phyloP scores from a whole-genome alignment of 805 yeast genomes.

The Clavispora carvajalis region DNA sequence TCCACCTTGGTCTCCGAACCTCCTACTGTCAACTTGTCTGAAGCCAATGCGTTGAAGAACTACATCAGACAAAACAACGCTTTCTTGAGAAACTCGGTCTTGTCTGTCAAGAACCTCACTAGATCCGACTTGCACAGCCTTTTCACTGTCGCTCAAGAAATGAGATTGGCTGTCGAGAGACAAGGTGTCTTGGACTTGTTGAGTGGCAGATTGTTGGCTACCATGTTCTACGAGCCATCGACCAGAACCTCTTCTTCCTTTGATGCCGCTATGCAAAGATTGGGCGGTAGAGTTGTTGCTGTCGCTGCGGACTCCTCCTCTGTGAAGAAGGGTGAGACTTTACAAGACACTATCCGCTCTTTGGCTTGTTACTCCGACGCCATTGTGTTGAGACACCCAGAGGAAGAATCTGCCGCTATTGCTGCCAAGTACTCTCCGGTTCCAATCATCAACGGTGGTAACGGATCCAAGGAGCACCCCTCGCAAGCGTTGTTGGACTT shows the following conservation, averaged over 20 bases:
- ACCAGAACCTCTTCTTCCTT: slow-evolving; percentile 96
- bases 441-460: slow-evolving; percentile 97
- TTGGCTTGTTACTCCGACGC: slow-evolving; percentile 96
- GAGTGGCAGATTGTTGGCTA: slow-evolving; percentile 86
- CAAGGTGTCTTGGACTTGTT: slow-evolving; percentile 89
- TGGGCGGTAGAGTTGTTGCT: slow-evolving; percentile 95
- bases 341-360: slow-evolving; percentile 94
- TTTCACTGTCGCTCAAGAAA: slow-evolving; percentile 96
- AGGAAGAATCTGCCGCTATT: slow-evolving; percentile 82
- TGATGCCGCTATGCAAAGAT: slow-evolving; percentile 99
- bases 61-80: slow-evolving; percentile 81
- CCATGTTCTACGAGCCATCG: slow-evolving; percentile 97
- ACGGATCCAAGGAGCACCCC: slow-evolving; percentile 97
- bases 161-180: slow-evolving; percentile 95
- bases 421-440: slow-evolving; percentile 97
- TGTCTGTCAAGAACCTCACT: slow-evolving; percentile 81
- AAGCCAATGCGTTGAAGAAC: slow-evolving; percentile 73
- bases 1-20: slow-evolving; percentile 70
- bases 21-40: slow-evolving; percentile 64
- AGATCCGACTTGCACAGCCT: slow-evolving; percentile 88
- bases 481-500: slow-evolving; percentile 96
- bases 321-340: slow-evolving; percentile 95
- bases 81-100: slow-evolving; percentile 80
- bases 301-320: slow-evolving; percentile 85
- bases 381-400: slow-evolving; percentile 94